Evolutionary conservation across 805 yeast species (phyloP).

Genomic region (Suhomyces tanzawaensis): DNA sequence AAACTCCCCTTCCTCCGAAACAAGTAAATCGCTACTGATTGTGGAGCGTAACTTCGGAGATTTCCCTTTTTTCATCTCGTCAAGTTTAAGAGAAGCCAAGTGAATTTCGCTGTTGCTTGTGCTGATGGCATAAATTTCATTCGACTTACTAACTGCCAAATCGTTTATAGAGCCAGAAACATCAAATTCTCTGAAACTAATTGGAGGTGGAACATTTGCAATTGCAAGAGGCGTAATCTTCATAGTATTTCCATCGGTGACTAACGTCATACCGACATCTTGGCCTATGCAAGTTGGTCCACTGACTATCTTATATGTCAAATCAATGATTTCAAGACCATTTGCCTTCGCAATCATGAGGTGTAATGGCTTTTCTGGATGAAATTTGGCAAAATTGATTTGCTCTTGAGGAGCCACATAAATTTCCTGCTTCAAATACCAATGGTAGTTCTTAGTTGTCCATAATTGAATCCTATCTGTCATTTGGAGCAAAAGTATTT

Average conservation of each 20-base stretch:
- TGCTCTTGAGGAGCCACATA: slow-evolving; percentile 25
- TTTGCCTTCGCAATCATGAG: slow-evolving; percentile 59
- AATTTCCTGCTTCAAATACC: slow-evolving; percentile 89
- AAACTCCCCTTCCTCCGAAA: slow-evolving; percentile 38
- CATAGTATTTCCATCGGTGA: slow-evolving; percentile 71
- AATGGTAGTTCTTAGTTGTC: slow-evolving; percentile 90
- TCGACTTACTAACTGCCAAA: slow-evolving; percentile 60
- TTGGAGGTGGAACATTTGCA: slow-evolving; percentile 96
- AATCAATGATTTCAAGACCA: slow-evolving; percentile 61
- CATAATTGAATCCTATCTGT: slow-evolving; percentile 72
- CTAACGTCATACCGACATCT: slow-evolving; percentile 78
- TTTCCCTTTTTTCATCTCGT: slow-evolving; percentile 46
- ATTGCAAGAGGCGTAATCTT: slow-evolving; percentile 77
- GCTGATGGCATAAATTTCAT: slow-evolving; percentile 57
- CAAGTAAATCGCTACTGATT: slow-evolving; percentile 34
- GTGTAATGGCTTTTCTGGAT: slow-evolving; percentile 82
- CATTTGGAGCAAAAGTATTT: slow-evolving; percentile 69
- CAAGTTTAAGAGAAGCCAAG: slow-evolving; percentile 45
- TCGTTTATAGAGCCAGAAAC: slow-evolving; percentile 54
- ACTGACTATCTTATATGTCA: slow-evolving; percentile 56
- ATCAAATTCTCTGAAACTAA: slow-evolving; percentile 65
- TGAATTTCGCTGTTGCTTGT: slow-evolving; percentile 39
- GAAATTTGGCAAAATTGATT: slow-evolving; percentile 63
- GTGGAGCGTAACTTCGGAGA: slow-evolving; percentile 42
- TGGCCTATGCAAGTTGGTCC: slow-evolving; percentile 70